Conservation (phyloP, 1,284 basidiomycete species). For the Tetrapyrgos nigripes region DNA sequence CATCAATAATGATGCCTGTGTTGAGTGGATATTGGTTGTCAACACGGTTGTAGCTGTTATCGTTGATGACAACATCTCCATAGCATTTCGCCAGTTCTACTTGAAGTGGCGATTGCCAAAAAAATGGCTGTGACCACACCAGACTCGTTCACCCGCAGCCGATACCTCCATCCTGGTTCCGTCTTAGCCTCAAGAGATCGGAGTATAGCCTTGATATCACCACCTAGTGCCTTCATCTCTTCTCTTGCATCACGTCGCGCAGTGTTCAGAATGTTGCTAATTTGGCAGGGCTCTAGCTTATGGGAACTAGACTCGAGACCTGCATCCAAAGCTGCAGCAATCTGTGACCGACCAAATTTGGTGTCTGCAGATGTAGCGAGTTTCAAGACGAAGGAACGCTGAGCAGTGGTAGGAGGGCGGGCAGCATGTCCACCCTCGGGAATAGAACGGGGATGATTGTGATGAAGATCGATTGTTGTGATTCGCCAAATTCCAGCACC, state of each 20-base stretch:
- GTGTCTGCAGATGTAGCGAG: not conserved
- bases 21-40: conserved; percentile 34
- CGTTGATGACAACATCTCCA: conserved; percentile 32
- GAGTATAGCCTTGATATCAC: not conserved
- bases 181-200: not conserved
- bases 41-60: conserved; percentile 35
- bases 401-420: conserved; percentile 19
- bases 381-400: conserved; percentile 15
- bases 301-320: not conserved
- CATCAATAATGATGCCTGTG: conserved; percentile 36
- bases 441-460: conserved; percentile 29
- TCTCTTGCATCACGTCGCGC: not conserved
- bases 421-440: conserved; percentile 18
- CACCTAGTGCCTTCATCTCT: not conserved
- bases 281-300: not conserved
- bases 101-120: conserved; percentile 38
- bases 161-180: conserved; percentile 27
- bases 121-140: conserved; percentile 26
- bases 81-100: conserved; percentile 22
- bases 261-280: not conserved
- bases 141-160: conserved; percentile 27
- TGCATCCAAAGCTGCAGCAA: not conserved
- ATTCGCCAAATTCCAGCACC: not conserved
- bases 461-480: not conserved
- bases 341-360: not conserved